Base-by-base conservation (phyloP, 192 early-diverging fungal genomes). In the Pecoramyces ruminantium region DNA sequence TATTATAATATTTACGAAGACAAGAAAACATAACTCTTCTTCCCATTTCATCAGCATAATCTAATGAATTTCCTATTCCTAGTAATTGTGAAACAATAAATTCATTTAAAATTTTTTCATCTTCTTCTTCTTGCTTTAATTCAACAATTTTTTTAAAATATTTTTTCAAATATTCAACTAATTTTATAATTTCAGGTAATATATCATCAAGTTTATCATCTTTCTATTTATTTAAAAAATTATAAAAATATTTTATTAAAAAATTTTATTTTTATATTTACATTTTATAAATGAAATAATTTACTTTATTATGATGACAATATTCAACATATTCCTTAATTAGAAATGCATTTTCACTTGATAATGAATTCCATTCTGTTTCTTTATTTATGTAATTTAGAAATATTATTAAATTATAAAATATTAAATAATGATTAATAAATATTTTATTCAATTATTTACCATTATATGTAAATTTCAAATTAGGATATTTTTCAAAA, bases 31-130 rank as follows among this genome's bases (percentile, higher is more conserved):
- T 92, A 83, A 91, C 86, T 28, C 95, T 90, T 38, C 96, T 89
- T 11, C 95, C 95, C 79, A 93, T 88, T 88, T 97, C 96, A 84
- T 97, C 96, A 29, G 91, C 90, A 82, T 95, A 97, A 77, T 96
- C 95, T 21, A 93, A 87, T 51, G 89, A 85, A 79, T 88, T 89
- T 27, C 92, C 93, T 29, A 95, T 91, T 39, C 92, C 88, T 79
- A 97, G 85, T 40, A 97, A 86, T 84, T 93, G 92, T 5, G 83
- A 86, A 17, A 93, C 83, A 67, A 95, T 89, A 82, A 93, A 95
- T 78, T 90, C 92, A 38, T 88, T 86, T 17, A 86, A 87, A 9
- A 84, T 84, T 17, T 84, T 83, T 18, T 83, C 82, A 27, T 90
- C 87, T 28, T 89, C 84, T 4, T 86, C 85, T 34, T 87, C 85